A percentile compares a stretch with the other conserved stretches of the same genome.
These are phyloP conservation scores for Penicillium dipodomyicola DNA, from an alignment of 495 filamentous ascomycete species.

Conservation along the genomic window DNA sequence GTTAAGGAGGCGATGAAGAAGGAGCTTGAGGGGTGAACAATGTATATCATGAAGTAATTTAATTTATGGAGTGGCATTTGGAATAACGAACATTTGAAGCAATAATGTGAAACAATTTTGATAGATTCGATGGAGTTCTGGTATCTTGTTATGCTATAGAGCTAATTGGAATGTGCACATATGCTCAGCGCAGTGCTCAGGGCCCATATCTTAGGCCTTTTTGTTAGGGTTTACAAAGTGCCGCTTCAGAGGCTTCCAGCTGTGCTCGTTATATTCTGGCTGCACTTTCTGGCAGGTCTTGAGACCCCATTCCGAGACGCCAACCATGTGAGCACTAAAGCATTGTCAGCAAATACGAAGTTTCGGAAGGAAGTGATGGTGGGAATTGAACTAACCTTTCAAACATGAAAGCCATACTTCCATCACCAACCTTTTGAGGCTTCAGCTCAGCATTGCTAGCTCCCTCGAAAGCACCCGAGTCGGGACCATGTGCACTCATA, in stretches of 20 bases:
- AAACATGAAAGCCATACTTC: slow-evolving; percentile 69
- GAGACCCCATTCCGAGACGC: slow-evolving; percentile 88
- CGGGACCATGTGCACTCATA: slow-evolving; percentile 63
- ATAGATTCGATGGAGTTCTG: neutral
- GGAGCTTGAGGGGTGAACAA: slow-evolving; percentile 48
- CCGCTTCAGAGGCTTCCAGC: slow-evolving; percentile 75
- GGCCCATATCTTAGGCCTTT: slow-evolving; percentile 13
- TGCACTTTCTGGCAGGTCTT: slow-evolving; percentile 83
- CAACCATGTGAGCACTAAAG: slow-evolving; percentile 73
- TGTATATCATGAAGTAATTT: neutral
- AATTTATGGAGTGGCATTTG: neutral
- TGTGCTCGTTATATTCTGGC: slow-evolving; percentile 77
- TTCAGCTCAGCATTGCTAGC: slow-evolving; percentile 57
- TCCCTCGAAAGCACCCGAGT: slow-evolving; percentile 55
- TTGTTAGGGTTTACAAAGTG: slow-evolving; percentile 68
- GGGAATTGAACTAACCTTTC: slow-evolving; percentile 48
- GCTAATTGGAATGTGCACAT: slow-evolving; percentile 8
- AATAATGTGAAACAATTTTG: neutral
- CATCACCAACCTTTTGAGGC: slow-evolving; percentile 59
- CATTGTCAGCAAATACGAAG: neutral
- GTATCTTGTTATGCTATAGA: slow-evolving; percentile 1
- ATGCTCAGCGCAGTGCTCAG: neutral
- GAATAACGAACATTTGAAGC: neutral
- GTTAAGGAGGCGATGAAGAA: slow-evolving; percentile 81
- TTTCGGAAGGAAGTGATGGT: neutral